Evolutionary conservation across 2,329 filamentous ascomycete genomes (phyloP), one percentile per base, ranked within the genome.

Genomic region (Nannizziopsis arthrosporioides): DNA sequence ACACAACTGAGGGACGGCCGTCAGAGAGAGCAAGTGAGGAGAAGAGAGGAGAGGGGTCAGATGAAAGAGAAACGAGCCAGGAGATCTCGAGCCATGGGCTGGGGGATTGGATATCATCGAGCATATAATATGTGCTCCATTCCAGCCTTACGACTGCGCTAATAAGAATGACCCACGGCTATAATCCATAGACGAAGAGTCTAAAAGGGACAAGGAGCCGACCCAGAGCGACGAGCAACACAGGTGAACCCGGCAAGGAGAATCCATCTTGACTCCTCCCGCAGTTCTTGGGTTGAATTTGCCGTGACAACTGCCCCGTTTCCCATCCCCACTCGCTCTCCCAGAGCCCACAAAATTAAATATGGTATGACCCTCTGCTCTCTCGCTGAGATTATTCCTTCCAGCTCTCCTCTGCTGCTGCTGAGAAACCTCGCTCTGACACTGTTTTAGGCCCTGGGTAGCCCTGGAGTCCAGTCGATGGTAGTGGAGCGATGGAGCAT

Each of bases 261-360:
- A n/a, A n/a, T 17, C 35, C 12, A 17, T n/a, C 35, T 37, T 17
- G 15, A 37, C 35, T 37, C 35, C 35, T 37, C 35, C 12, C 35
- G 15, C 12, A n/a, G 15, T 37, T 17, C 35, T 37, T 37, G 35
- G 15, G 35, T 37, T 37, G 35, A 37, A 4, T 37, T 27, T 27
- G 22, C 22, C 22, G 22, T 27, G 22, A 27, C 22, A 48, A 31
- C 15, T 31, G 38, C 30, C 38, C 22, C 12, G 30, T 42, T 2
- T 36, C 22, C 4, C 12, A 36, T 36, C 38, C 45, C 38, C 43
- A 17, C 41, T 36, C 17, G 19, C 6, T 30, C 35, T 30, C 38
- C 42, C 34, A 37, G 48, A 41, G 27, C 8, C 43, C 34, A 43
- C 18, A 27, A 31, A 42, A 50, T 32, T n/a, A 17, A 37, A 17